A percentile compares a stretch with the other conserved stretches of the same genome.
These are phyloP conservation scores for Lachancea quebecensis DNA, from an alignment of 805 yeast species.

Conservation along the genomic window DNA sequence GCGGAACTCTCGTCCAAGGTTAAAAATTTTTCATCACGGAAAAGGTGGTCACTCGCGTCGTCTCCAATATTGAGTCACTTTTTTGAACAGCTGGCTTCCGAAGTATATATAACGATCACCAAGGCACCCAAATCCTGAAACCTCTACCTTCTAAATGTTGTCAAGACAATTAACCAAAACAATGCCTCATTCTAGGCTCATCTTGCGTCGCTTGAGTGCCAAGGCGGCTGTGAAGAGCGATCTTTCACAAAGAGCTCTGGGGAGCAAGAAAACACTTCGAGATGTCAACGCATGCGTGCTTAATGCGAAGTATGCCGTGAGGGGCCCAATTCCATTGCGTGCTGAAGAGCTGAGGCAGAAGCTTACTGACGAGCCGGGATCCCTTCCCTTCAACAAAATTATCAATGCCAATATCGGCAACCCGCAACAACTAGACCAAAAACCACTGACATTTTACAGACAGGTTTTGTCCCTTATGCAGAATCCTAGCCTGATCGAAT, in stretches of 20 bases:
- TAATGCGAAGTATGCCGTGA: conserved; percentile 89
- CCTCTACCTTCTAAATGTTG: background rate
- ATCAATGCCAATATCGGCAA: conserved; percentile 94
- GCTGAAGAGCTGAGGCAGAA: conserved; percentile 75
- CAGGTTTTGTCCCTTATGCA: conserved; percentile 83
- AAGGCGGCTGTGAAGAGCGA: background rate
- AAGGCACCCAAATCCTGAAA: background rate
- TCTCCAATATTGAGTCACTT: background rate
- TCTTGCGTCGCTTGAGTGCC: conserved; percentile 3
- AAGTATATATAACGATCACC: too few relatives aligned
- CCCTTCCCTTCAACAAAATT: conserved; percentile 69
- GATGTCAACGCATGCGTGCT: conserved; percentile 71
- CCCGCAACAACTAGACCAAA: conserved; percentile 94
- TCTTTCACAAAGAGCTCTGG: background rate
- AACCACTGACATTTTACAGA: conserved; percentile 91
- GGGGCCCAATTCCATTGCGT: conserved; percentile 88
- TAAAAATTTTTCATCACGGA: background rate
- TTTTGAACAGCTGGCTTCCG: background rate
- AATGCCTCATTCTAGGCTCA: conserved; percentile 2
- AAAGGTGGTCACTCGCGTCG: too few relatives aligned
- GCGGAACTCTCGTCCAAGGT: background rate
- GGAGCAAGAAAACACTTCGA: conserved; percentile 16
- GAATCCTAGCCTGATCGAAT: conserved; percentile 61
- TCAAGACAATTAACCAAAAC: background rate
- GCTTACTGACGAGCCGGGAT: conserved; percentile 46